phyloP scores from a whole-genome alignment of 805 yeast genomes.

The Kazachstania viticola region DNA sequence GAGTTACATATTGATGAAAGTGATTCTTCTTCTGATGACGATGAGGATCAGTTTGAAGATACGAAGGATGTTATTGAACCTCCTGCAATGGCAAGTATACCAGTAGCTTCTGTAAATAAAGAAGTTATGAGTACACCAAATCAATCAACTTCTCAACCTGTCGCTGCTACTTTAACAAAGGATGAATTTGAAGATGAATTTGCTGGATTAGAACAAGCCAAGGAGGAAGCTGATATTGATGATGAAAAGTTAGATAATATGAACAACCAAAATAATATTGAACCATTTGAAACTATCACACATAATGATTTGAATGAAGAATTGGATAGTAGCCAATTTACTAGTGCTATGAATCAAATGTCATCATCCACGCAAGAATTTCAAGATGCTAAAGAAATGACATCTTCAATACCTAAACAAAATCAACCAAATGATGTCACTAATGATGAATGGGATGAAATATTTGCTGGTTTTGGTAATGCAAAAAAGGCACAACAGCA shows the following conservation, averaged over 20 bases:
- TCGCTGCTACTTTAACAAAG: slow-evolving; percentile 3
- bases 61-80: slow-evolving; percentile 5
- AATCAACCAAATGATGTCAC: slow-evolving; percentile 13
- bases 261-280: slow-evolving; percentile 4
- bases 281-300: slow-evolving; percentile 18
- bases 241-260: slow-evolving; percentile 8
- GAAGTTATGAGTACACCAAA: no score
- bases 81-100: slow-evolving; percentile 6
- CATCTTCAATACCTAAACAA: background rate
- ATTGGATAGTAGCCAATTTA: slow-evolving; percentile 15
- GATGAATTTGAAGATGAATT: slow-evolving; percentile 33
- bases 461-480: slow-evolving; percentile 81
- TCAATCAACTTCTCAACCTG: background rate
- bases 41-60: slow-evolving; percentile 26
- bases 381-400: background rate
- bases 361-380: slow-evolving; percentile 2
- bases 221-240: slow-evolving; percentile 28
- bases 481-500: slow-evolving; percentile 4
- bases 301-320: slow-evolving; percentile 19
- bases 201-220: slow-evolving; percentile 34
- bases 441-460: slow-evolving; percentile 86
- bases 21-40: slow-evolving; percentile 35
- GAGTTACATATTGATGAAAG: slow-evolving; percentile 45
- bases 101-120: slow-evolving; percentile 8
- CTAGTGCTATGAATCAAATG: slow-evolving; percentile 7